Evolutionary conservation across 1,284 basidiomycete species (phyloP), one percentile per base, ranked within the genome.

Genomic region (Tetrapyrgos nigripes): DNA sequence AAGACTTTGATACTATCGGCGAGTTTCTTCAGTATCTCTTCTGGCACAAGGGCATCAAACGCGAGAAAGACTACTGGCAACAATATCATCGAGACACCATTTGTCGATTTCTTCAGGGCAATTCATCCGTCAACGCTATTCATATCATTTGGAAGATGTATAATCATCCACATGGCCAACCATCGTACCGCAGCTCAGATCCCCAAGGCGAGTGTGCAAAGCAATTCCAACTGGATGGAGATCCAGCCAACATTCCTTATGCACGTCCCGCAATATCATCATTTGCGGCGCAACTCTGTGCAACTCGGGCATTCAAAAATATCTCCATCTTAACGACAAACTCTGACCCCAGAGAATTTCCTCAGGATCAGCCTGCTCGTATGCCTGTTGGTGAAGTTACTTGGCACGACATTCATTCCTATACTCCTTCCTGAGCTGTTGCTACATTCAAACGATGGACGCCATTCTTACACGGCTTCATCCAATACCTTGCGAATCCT

Each of bases 121-220:
- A n/a, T 9, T n/a, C n/a, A 19, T 27, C 13, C 2, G 24, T 50
- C 8, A 50, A 47, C 19, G 26, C 40, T 26, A 27, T 40, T 4
- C 48, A 50, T 37, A 24, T 57, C 24, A 40, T 51, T 11, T 19
- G 29, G 3, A 17, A 21, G 14, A 51, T 57, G n/a, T 51, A 57
- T 24, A 21, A 37, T 31, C 49, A 57, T 29, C 49, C 21, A 4
- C 14, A 31, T 48, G 29, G 19, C 23, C 21, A 37, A 17, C 55
- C 55, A 26, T 40, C 33, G 4, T 24, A 21, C 17, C 19, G 45
- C 2, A n/a, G n/a, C n/a, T 51, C 48, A 24, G 23, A 28, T 14
- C 31, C 14, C 8, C 14, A 17, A 3, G 19, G 23, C 5, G 31
- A 57, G n/a, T 33, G 49, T 8, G 9, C 17, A 13, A 11, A 14